Evolutionary conservation across 1,284 basidiomycete genomes (phyloP).

Genomic region (Irpex sp.): DNA sequence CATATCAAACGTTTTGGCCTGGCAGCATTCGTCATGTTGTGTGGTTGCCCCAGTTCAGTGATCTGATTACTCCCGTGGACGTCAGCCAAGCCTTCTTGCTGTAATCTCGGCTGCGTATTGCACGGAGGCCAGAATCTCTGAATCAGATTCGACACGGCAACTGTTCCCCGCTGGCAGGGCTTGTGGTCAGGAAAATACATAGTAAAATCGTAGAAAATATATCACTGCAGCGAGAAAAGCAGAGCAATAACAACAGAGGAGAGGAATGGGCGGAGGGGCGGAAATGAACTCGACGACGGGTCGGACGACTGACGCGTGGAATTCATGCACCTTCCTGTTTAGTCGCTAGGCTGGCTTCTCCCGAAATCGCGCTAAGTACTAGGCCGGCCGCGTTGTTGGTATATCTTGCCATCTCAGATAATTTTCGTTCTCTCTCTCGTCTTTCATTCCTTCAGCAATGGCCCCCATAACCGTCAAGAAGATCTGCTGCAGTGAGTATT

Average conservation of each 20-base stretch:
- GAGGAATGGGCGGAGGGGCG: background rate
- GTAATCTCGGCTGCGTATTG: background rate
- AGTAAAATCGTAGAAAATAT: background rate
- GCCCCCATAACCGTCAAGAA: conserved; percentile 71
- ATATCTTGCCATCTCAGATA: conserved; percentile 1
- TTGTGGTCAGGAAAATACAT: background rate
- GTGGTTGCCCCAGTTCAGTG: background rate
- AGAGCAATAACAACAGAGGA: background rate
- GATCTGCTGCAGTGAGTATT: conserved; percentile 78
- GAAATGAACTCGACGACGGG: background rate
- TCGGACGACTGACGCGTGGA: background rate
- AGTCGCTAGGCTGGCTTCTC: background rate
- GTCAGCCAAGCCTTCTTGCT: background rate
- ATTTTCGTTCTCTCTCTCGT: conserved; percentile 6
- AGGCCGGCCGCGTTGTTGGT: conserved; percentile 1
- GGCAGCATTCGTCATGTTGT: background rate
- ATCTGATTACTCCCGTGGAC: background rate
- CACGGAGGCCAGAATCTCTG: background rate
- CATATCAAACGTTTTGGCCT: background rate
- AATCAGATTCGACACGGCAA: background rate
- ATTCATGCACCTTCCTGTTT: background rate
- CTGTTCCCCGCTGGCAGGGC: background rate
- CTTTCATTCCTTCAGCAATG: conserved; percentile 35
- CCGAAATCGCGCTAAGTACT: background rate
- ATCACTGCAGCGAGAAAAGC: background rate